Percentiles rank a stretch among this genome's conserved stretches.
phyloP scores from a whole-genome alignment of 805 yeast genomes.

The Maudiozyma pseudohumilis region DNA sequence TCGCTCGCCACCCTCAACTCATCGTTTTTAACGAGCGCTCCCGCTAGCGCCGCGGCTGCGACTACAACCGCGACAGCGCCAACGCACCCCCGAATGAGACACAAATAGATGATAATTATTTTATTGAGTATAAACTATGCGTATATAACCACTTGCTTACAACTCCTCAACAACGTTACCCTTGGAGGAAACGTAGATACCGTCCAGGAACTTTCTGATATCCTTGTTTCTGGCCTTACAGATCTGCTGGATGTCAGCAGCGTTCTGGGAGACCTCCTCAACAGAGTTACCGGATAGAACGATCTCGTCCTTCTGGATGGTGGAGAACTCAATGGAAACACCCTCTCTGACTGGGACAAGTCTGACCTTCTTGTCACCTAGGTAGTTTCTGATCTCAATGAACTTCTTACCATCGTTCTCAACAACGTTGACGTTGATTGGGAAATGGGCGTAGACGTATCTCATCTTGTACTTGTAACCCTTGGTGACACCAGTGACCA shows the following conservation, averaged over 20 bases:
- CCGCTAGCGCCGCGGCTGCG: too few relatives aligned
- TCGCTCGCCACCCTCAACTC: too few relatives aligned
- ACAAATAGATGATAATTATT: constrained; percentile 2
- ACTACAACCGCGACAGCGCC: too few relatives aligned
- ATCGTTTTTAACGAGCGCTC: too few relatives aligned
- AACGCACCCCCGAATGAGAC: too few relatives aligned
- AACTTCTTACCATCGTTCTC: constrained; percentile 62
- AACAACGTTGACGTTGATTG: constrained; percentile 92
- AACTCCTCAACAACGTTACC: constrained; percentile 71
- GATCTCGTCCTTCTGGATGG: constrained; percentile 89
- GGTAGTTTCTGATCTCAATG: constrained; percentile 98
- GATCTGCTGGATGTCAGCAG: constrained; percentile 96
- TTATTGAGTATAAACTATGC: neutral
- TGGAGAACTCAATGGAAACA: constrained; percentile 73
- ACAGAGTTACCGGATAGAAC: constrained; percentile 58
- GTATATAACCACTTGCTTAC: constrained; percentile 12
- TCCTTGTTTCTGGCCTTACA: constrained; percentile 99
- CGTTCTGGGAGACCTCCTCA: constrained; percentile 96
- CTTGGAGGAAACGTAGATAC: constrained; percentile 97
- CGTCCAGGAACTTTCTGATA: constrained; percentile 99
- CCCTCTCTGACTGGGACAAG: constrained; percentile 78
- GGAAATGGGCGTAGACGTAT: constrained; percentile 99
- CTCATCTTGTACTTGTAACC: constrained; percentile 99
- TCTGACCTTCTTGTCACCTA: constrained; percentile 98
- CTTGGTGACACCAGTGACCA: constrained; percentile 97